A percentile compares a stretch with the other conserved stretches of the same genome.
Evolutionary conservation across 257 asterid genomes (phyloP).

Genomic region (Solanum chiquidenum): DNA sequence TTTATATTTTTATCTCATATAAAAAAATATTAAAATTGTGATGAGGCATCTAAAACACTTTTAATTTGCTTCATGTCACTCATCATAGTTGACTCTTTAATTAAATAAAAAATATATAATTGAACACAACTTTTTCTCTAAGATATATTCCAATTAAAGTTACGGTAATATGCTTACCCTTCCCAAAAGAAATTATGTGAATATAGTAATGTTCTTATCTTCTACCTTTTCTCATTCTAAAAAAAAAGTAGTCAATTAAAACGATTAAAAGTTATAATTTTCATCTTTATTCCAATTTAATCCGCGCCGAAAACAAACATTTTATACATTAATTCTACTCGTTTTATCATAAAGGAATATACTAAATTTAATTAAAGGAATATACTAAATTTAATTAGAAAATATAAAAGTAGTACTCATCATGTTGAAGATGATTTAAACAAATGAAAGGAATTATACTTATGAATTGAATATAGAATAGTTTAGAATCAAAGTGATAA

Average conservation of each 20-base stretch:
- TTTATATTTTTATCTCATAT: neutral
- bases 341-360: neutral
- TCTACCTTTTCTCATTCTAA: neutral
- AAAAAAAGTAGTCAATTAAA: neutral
- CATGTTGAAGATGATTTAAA: neutral
- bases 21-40: neutral
- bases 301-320: neutral
- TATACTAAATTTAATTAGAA: neutral
- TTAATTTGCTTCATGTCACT: neutral
- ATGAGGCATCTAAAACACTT: neutral
- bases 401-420: neutral
- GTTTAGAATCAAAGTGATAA: neutral
- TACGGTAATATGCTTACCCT: neutral
- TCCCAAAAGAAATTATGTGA: neutral
- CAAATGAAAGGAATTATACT: neutral
- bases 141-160: neutral
- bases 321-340: neutral
- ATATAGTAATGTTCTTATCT: neutral
- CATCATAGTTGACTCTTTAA: neutral
- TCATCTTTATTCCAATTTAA: neutral
- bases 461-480: neutral
- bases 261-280: neutral
- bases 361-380: neutral
- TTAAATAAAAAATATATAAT: neutral
- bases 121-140: neutral